Conservation (phyloP, 805 yeast genomes). For the Saccharomyces kudriavzevii region DNA sequence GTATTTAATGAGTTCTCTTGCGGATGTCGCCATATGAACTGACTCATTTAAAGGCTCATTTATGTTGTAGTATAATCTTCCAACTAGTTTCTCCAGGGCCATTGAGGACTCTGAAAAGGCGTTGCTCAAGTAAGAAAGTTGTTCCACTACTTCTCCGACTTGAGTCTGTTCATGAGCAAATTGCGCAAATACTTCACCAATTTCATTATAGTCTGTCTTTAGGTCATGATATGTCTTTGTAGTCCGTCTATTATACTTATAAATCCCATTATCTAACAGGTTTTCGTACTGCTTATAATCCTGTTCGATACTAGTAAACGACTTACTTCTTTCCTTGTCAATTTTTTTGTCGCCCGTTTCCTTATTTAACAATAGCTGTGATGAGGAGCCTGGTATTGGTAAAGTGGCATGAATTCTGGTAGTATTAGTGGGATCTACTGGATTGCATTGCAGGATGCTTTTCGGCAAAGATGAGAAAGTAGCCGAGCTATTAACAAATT, state of each 20-base stretch:
- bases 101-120: slow-evolving; percentile 20
- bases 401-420: slow-evolving; percentile 28
- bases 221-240: slow-evolving; percentile 22
- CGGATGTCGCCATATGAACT: slow-evolving; percentile 26
- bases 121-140: slow-evolving; percentile 22
- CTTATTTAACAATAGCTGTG: slow-evolving; percentile 13
- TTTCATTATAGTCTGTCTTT: slow-evolving; percentile 19
- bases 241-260: slow-evolving; percentile 23
- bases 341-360: neutral
- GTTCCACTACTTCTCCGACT: slow-evolving; percentile 23
- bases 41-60: slow-evolving; percentile 29
- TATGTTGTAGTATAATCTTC: slow-evolving; percentile 26
- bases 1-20: slow-evolving; percentile 25
- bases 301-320: slow-evolving; percentile 20
- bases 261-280: slow-evolving; percentile 21
- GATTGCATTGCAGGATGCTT: slow-evolving; percentile 29
- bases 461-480: slow-evolving; percentile 29
- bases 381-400: slow-evolving; percentile 25
- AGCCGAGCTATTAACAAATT: slow-evolving; percentile 28
- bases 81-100: slow-evolving; percentile 22
- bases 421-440: slow-evolving; percentile 30
- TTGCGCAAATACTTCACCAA: slow-evolving; percentile 22
- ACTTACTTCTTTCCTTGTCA: slow-evolving; percentile 9
- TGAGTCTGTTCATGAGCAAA: slow-evolving; percentile 19
- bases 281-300: slow-evolving; percentile 26